Percentiles rank a stretch among this genome's conserved stretches.
phyloP scores from a whole-genome alignment of 768 basidiomycete species.

The Astraeus odoratus region DNA sequence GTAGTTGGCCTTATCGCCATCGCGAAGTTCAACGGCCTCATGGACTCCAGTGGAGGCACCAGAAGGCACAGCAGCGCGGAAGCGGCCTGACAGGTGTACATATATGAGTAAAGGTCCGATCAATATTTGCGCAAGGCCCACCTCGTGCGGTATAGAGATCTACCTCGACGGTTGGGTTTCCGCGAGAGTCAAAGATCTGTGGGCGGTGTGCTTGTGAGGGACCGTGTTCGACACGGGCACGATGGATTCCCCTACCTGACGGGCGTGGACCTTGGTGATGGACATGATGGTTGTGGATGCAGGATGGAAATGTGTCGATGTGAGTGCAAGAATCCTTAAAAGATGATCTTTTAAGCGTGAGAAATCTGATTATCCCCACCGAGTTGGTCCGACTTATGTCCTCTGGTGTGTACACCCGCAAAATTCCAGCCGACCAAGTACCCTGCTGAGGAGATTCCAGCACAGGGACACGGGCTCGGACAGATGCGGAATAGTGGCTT shows the following conservation, averaged over 20 bases:
- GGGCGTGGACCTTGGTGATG: slow-evolving; percentile 85
- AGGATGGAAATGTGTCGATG: slow-evolving; percentile 1
- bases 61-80: slow-evolving; percentile 92
- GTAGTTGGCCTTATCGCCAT: slow-evolving; percentile 88
- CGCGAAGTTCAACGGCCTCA: slow-evolving; percentile 98
- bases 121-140: slow-evolving; percentile 20
- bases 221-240: not conserved
- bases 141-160: slow-evolving; percentile 86
- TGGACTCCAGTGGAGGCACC: slow-evolving; percentile 98
- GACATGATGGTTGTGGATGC: slow-evolving; percentile 59
- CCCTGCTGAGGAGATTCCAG: too few species aligned
- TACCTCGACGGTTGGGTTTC: slow-evolving; percentile 95
- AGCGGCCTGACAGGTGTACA: slow-evolving; percentile 64
- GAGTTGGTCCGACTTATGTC: slow-evolving; percentile 3
- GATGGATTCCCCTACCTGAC: slow-evolving; percentile 64
- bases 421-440: too few species aligned
- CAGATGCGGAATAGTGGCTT: too few species aligned
- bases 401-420: not conserved
- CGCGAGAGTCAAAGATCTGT: slow-evolving; percentile 99
- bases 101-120: slow-evolving; percentile 7
- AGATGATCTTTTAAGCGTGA: slow-evolving; percentile 21
- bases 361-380: slow-evolving; percentile 34
- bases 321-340: slow-evolving; percentile 14
- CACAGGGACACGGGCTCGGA: too few species aligned
- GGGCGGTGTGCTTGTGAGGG: not conserved